phyloP scores from a whole-genome alignment of 441 rosid species.

The Daphne laureola region DNA sequence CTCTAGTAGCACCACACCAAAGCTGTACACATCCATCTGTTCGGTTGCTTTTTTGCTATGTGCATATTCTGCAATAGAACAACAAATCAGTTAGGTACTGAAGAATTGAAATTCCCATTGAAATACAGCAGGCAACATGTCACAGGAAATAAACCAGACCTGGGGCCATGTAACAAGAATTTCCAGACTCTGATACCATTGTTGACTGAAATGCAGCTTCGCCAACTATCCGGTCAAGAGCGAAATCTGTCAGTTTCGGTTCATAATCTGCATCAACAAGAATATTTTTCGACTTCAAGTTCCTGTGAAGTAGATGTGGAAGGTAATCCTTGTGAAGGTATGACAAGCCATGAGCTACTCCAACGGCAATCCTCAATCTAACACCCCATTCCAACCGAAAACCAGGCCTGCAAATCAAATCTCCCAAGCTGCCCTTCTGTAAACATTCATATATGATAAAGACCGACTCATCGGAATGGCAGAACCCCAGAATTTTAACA shows the following conservation, averaged over 20 bases:
- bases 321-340: slow-evolving; percentile 52
- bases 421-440: slow-evolving; percentile 53
- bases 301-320: slow-evolving; percentile 58
- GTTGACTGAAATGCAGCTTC: slow-evolving; percentile 67
- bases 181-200: slow-evolving; percentile 39
- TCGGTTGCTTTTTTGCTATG: slow-evolving; percentile 75
- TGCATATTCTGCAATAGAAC: slow-evolving; percentile 47
- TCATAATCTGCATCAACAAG: slow-evolving; percentile 45
- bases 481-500: slow-evolving; percentile 50
- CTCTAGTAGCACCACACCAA: slow-evolving; percentile 76
- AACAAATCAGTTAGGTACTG: slow-evolving; percentile 1
- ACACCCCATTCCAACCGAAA: slow-evolving; percentile 43
- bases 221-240: slow-evolving; percentile 68
- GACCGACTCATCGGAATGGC: slow-evolving; percentile 45
- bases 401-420: slow-evolving; percentile 29
- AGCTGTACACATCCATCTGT: slow-evolving; percentile 81
- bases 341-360: slow-evolving; percentile 53
- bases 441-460: slow-evolving; percentile 50
- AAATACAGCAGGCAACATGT: too few species aligned
- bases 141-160: slow-evolving; percentile 27
- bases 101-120: too few species aligned
- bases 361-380: slow-evolving; percentile 49
- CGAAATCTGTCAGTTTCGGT: slow-evolving; percentile 56
- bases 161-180: slow-evolving; percentile 71
- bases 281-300: slow-evolving; percentile 47